Conservation (phyloP, 202 grass and related monocot species). For the Elaeis oleifera region DNA sequence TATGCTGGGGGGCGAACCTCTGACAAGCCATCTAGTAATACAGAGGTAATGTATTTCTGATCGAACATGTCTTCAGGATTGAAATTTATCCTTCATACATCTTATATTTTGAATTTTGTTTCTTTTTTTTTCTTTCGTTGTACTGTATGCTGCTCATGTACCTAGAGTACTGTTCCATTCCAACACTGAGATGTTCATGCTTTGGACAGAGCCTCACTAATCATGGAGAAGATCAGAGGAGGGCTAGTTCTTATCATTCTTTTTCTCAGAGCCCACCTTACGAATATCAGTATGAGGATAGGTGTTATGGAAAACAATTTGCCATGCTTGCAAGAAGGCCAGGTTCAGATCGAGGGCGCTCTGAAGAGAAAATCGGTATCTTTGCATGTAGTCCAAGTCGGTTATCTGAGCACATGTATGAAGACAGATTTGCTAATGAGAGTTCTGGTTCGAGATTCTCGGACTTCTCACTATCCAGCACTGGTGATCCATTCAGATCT, state of each 20-base stretch:
- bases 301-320: conserved; percentile 79
- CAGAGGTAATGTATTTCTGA: conserved; percentile 43
- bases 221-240: conserved; percentile 47
- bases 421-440: conserved; percentile 84
- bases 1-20: conserved; percentile 55
- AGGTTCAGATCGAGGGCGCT: conserved; percentile 60
- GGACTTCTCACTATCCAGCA: conserved; percentile 83
- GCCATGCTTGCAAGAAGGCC: conserved; percentile 50
- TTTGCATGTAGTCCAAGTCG: conserved; percentile 59
- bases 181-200: conserved; percentile 21
- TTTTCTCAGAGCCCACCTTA: conserved; percentile 96
- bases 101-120: too few relatives aligned
- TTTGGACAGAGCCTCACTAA: conserved; percentile 49
- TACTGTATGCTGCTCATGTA: conserved; percentile 3
- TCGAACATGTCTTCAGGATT: too few relatives aligned
- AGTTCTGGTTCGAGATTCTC: conserved; percentile 78
- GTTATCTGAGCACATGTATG: conserved; percentile 45
- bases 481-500: conserved; percentile 57
- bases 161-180: conserved; percentile 8
- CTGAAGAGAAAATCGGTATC: conserved; percentile 54
- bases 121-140: not conserved
- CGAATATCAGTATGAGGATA: conserved; percentile 89
- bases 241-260: conserved; percentile 85
- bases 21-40: conserved; percentile 40
- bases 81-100: too few relatives aligned